Conservation (phyloP, 192 early-diverging fungal species). For the Coemansia sp. region DNA sequence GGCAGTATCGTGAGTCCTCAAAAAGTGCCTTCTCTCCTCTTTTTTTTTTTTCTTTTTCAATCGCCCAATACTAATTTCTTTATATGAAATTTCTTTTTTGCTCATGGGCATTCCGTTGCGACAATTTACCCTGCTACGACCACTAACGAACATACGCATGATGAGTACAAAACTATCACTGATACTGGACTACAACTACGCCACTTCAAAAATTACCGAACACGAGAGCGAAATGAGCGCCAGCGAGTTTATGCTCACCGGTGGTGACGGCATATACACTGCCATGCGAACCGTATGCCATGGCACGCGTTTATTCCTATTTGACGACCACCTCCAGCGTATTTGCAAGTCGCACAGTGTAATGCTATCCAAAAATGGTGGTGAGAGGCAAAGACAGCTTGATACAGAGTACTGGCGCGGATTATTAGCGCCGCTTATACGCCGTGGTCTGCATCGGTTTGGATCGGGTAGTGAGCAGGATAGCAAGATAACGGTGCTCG, state of each 20-base stretch:
- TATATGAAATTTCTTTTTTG: constrained; percentile 7
- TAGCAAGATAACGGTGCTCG: constrained; percentile 51
- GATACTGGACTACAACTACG: constrained; percentile 37
- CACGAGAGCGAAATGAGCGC: constrained; percentile 25
- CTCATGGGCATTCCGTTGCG: constrained; percentile 4
- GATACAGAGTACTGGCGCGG: constrained; percentile 34
- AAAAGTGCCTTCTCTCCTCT: no score
- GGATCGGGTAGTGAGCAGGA: constrained; percentile 9
- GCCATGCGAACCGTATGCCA: constrained; percentile 44
- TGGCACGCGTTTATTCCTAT: constrained; percentile 39
- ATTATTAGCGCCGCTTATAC: constrained; percentile 35
- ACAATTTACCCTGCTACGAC: neutral
- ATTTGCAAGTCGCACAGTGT: constrained; percentile 35
- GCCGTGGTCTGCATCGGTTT: constrained; percentile 26
- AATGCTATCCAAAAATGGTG: constrained; percentile 13
- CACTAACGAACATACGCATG: constrained; percentile 11
- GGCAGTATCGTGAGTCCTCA: no score
- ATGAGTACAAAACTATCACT: constrained; percentile 26
- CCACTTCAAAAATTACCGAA: constrained; percentile 13
- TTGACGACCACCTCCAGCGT: constrained; percentile 51
- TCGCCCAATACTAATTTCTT: neutral
- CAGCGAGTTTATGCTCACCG: constrained; percentile 49
- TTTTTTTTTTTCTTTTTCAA: no score
- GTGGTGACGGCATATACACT: constrained; percentile 49
- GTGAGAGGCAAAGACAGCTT: neutral